phyloP scores from a whole-genome alignment of 2,329 filamentous ascomycete species.

The Aureobasidium sp. region DNA sequence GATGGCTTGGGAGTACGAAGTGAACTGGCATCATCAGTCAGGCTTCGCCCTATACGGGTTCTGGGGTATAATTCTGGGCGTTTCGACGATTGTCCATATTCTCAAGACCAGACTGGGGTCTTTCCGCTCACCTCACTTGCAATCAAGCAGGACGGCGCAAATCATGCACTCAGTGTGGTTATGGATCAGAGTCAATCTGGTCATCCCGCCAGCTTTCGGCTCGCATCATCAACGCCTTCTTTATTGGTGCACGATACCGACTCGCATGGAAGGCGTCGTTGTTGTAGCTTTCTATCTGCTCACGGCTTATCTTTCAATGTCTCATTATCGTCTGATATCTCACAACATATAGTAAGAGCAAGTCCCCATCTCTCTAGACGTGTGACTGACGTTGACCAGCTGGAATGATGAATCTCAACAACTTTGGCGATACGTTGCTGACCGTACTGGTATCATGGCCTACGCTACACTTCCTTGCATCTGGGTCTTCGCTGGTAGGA shows the following conservation, averaged over 20 bases:
- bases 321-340: slow-evolving; percentile 50
- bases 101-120: neutral
- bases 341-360: slow-evolving; percentile 54
- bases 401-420: slow-evolving; percentile 41
- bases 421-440: slow-evolving; percentile 62
- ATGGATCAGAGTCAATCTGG: slow-evolving; percentile 43
- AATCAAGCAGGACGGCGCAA: neutral
- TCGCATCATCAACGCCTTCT: slow-evolving; percentile 45
- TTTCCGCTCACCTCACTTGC: neutral
- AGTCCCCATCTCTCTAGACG: neutral
- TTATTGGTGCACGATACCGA: slow-evolving; percentile 53
- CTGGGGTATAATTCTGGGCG: slow-evolving; percentile 1
- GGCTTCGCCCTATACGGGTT: slow-evolving; percentile 13
- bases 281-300: slow-evolving; percentile 51
- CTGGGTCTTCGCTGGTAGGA: slow-evolving; percentile 73
- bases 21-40: slow-evolving; percentile 14
- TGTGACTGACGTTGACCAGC: neutral
- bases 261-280: slow-evolving; percentile 51
- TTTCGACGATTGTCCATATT: neutral
- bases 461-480: slow-evolving; percentile 70
- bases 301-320: slow-evolving; percentile 47
- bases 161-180: neutral
- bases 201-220: slow-evolving; percentile 49
- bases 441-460: slow-evolving; percentile 70
- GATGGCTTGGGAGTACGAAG: slow-evolving; percentile 18